A percentile compares a stretch with the other conserved stretches of the same genome.
phyloP scores from a whole-genome alignment of 768 basidiomycete species.

The Tricholomella constricta region DNA sequence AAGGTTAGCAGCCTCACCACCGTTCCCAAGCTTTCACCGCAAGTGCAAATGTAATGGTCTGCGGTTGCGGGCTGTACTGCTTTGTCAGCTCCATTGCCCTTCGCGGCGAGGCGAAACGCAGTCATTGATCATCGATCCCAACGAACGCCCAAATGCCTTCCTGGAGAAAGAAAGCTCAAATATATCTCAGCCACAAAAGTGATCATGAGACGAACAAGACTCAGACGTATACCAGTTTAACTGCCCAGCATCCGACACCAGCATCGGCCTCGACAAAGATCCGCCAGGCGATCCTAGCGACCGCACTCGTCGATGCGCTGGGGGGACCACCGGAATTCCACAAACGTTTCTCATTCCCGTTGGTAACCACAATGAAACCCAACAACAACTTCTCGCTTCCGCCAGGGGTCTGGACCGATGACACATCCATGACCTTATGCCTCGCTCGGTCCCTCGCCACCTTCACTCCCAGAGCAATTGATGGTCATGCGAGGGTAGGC shows the following conservation, averaged over 20 bases:
- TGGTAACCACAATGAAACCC: conserved; percentile 37
- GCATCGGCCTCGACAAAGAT: conserved; percentile 40
- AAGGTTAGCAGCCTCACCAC: no score
- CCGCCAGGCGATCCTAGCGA: conserved; percentile 37
- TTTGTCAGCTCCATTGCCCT: neutral
- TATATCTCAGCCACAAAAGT: neutral
- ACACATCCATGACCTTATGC: conserved; percentile 49
- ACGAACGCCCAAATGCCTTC: neutral
- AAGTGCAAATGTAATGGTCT: no score
- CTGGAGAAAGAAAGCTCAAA: neutral
- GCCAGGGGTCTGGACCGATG: conserved; percentile 49
- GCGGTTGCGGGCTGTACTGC: neutral
- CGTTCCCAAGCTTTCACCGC: no score
- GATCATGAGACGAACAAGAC: neutral
- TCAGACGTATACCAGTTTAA: neutral
- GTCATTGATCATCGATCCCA: no score
- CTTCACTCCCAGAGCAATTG: conserved; percentile 15
- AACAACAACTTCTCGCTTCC: conserved; percentile 39
- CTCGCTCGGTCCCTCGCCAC: conserved; percentile 42
- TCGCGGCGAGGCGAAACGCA: no score
- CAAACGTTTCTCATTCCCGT: conserved; percentile 37
- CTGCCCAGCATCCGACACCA: conserved; percentile 25
- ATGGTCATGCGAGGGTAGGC: neutral
- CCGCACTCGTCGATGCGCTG: conserved; percentile 47
- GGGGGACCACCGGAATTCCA: conserved; percentile 46